A percentile compares a stretch with the other conserved stretches of the same genome.
phyloP scores from a whole-genome alignment of 2,329 filamentous ascomycete genomes.

The Fusarium continuum region DNA sequence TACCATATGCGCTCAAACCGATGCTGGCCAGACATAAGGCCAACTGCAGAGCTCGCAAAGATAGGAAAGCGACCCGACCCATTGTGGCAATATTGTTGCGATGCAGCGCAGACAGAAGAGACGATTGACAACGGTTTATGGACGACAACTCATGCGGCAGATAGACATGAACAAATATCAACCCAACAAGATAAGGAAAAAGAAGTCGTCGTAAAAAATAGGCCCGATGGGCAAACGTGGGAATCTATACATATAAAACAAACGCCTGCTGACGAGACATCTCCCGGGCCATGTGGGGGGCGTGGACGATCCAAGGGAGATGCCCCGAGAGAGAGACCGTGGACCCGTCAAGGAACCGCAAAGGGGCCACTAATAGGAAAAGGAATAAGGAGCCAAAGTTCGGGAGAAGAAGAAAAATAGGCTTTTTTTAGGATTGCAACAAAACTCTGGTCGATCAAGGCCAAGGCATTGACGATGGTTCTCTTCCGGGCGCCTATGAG shows the following conservation, averaged over 20 bases:
- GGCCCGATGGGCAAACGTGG: conserved; percentile 31
- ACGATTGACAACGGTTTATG: not conserved
- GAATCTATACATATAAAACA: conserved; percentile 42
- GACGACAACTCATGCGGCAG: not conserved
- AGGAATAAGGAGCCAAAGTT: not conserved
- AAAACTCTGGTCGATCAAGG: conserved; percentile 33
- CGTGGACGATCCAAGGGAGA: conserved; percentile 38
- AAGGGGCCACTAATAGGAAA: conserved; percentile 23
- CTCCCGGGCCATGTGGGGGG: conserved; percentile 38
- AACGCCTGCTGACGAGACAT: conserved; percentile 36
- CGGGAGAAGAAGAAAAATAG: not conserved
- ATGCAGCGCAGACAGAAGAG: conserved; percentile 1
- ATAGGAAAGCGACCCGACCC: conserved; percentile 26
- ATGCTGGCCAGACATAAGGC: conserved; percentile 38
- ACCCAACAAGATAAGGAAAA: conserved; percentile 1
- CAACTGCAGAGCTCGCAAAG: conserved; percentile 40
- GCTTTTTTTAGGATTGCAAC: conserved; percentile 35
- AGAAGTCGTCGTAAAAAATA: conserved; percentile 15
- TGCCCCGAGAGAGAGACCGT: conserved; percentile 38
- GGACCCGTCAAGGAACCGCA: conserved; percentile 28
- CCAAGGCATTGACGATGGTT: conserved; percentile 20
- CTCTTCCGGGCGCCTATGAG: not conserved
- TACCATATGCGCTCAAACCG: conserved; percentile 39
- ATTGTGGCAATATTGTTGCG: conserved; percentile 22
- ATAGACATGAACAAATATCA: not conserved